phyloP scores from a whole-genome alignment of 257 asterid genomes.

The Salvia miltiorrhiza region DNA sequence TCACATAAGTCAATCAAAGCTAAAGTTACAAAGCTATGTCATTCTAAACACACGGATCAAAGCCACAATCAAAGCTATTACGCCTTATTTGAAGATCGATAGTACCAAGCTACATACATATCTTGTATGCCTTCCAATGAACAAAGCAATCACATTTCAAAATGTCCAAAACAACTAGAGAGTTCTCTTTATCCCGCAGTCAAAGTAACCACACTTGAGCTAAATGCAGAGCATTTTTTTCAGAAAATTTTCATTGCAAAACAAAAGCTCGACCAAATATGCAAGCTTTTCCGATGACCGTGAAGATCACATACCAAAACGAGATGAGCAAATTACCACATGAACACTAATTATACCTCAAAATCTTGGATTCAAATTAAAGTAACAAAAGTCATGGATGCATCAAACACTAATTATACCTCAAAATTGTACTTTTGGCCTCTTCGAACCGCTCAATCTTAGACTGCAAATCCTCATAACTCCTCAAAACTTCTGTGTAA shows the following conservation, averaged over 20 bases:
- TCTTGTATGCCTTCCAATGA: neutral
- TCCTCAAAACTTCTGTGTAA: constrained; percentile 40
- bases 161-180: neutral
- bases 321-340: too few species aligned
- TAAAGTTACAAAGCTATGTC: neutral
- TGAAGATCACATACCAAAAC: too few species aligned
- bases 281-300: too few species aligned
- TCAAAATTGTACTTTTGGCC: constrained; percentile 48
- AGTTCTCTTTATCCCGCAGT: too few species aligned
- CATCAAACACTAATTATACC: constrained; percentile 34
- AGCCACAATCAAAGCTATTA: too few species aligned
- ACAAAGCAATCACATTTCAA: neutral
- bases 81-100: constrained; percentile 1
- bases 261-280: too few species aligned
- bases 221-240: neutral
- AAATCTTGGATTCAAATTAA: too few species aligned
- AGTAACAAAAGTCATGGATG: neutral
- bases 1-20: neutral
- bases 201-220: neutral
- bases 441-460: constrained; percentile 37
- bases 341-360: too few species aligned
- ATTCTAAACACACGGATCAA: neutral
- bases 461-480: constrained; percentile 37
- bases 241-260: too few species aligned
- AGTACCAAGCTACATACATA: neutral